Conservation (phyloP, 2,329 filamentous ascomycete species). For the Lachnellula willkommii region DNA sequence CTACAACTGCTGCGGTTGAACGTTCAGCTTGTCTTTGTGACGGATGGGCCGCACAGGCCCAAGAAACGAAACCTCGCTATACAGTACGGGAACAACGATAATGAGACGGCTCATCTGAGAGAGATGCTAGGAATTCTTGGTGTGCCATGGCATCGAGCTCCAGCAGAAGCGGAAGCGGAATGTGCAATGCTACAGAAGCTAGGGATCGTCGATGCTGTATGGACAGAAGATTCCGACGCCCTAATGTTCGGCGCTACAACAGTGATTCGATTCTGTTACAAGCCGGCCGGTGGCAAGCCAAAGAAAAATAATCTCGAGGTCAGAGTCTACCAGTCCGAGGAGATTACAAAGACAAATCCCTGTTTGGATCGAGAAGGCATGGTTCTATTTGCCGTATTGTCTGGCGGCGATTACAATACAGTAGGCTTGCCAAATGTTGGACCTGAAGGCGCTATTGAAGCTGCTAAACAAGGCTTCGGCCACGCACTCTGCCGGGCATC, state of each 20-base stretch:
- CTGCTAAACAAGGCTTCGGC: conserved; percentile 79
- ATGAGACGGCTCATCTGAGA: not conserved
- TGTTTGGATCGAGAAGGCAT: conserved; percentile 75
- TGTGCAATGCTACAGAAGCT: conserved; percentile 76
- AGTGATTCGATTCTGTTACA: no score
- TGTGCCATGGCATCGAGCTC: conserved; percentile 75
- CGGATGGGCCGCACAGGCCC: conserved; percentile 54
- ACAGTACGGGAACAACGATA: not conserved
- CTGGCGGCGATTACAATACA: conserved; percentile 85
- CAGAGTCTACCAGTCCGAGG: conserved; percentile 63
- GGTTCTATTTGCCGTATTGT: conserved; percentile 84
- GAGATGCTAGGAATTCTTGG: conserved; percentile 71
- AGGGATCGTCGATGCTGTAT: conserved; percentile 80
- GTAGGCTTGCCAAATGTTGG: conserved; percentile 82
- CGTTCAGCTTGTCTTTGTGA: conserved; percentile 78
- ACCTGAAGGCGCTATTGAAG: conserved; percentile 77
- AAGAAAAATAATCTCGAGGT: conserved; percentile 42
- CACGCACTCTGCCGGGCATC: conserved; percentile 26
- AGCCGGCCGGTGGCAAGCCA: no score
- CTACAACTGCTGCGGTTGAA: conserved; percentile 66
- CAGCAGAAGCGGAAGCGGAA: conserved; percentile 90
- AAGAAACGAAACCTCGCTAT: not conserved
- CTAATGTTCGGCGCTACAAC: no score
- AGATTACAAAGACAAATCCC: conserved; percentile 38
- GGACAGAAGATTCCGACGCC: conserved; percentile 56